A percentile compares a stretch with the other conserved stretches of the same genome.
Conservation (phyloP, 306 rosid species). For the Rosa multiflora region DNA sequence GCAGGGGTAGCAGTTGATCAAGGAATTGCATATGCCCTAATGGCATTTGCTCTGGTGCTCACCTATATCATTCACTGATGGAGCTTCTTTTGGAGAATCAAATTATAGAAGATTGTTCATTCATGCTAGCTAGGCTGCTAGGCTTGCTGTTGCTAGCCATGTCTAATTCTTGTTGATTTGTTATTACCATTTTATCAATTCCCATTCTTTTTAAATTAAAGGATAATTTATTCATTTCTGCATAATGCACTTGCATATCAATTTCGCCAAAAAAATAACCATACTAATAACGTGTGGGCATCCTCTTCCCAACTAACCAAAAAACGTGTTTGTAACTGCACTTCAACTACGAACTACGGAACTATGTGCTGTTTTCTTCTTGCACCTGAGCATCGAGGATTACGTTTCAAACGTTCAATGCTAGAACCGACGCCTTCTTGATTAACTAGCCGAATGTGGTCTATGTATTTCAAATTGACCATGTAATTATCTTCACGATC, state of each 20-base stretch:
- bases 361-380: background rate
- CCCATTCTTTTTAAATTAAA: background rate
- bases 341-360: background rate
- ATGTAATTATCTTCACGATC: background rate
- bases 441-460: too few relatives aligned
- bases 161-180: background rate
- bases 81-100: conserved; percentile 5
- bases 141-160: conserved; percentile 2
- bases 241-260: background rate
- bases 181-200: background rate
- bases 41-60: conserved; percentile 37
- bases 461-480: background rate
- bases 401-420: background rate
- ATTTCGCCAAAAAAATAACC: background rate
- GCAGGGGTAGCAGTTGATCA: conserved; percentile 43
- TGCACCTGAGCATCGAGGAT: background rate
- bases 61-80: conserved; percentile 62
- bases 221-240: background rate
- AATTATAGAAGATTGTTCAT: background rate
- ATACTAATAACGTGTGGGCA: background rate
- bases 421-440: too few relatives aligned
- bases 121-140: background rate
- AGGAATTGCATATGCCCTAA: conserved; percentile 39
- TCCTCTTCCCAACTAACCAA: background rate
- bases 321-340: background rate